Conservation (phyloP, 225 moss, liverwort and hornwort genomes). For the Rhytidiadelphus loreus region DNA sequence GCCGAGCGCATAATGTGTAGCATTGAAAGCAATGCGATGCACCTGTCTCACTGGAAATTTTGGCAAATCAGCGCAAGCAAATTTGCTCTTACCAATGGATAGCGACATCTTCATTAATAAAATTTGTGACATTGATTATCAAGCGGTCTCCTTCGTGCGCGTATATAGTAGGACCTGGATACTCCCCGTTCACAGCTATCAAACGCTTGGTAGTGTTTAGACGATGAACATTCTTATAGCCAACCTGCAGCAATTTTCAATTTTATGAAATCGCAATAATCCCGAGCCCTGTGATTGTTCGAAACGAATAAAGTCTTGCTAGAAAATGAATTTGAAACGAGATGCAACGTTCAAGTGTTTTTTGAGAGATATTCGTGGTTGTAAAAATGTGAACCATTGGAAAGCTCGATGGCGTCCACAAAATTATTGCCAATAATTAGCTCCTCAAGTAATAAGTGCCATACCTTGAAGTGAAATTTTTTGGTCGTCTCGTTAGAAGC, state of each 20-base stretch:
- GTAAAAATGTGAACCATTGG: background rate
- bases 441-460: background rate
- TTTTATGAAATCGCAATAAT: background rate
- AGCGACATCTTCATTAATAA: slow-evolving; percentile 18
- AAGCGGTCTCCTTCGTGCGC: slow-evolving; percentile 37
- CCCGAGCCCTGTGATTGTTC: background rate
- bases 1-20: background rate
- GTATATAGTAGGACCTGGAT: slow-evolving; percentile 39
- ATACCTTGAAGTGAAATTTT: slow-evolving; percentile 16
- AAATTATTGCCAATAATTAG: background rate
- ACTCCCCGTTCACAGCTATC: slow-evolving; percentile 49
- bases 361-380: background rate
- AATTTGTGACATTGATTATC: slow-evolving; percentile 30
- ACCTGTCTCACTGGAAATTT: background rate
- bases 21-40: background rate
- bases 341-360: background rate
- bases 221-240: slow-evolving; percentile 22
- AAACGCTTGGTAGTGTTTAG: slow-evolving; percentile 27
- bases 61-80: background rate
- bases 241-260: slow-evolving; percentile 17
- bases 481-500: slow-evolving; percentile 13
- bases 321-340: background rate
- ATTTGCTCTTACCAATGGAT: slow-evolving; percentile 42
- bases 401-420: background rate
- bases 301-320: background rate